Evolutionary conservation across 805 yeast species (phyloP).

Genomic region (Cyberlindnera americana): DNA sequence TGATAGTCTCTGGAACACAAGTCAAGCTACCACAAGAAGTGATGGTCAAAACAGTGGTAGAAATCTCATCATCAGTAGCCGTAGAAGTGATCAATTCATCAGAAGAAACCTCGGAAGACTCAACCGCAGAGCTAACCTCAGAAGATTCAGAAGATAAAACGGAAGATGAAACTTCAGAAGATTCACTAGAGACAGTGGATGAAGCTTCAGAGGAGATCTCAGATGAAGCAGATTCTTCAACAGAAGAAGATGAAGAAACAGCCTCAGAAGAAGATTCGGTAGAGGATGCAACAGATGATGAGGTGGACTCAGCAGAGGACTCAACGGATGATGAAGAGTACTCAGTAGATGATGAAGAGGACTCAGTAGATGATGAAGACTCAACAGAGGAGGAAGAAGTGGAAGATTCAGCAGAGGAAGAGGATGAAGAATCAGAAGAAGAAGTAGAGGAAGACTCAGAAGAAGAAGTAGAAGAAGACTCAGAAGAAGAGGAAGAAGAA

Average conservation of each 20-base stretch:
- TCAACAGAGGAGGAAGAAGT: conserved; percentile 18
- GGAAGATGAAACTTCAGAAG: conserved; percentile 8
- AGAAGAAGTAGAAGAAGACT: conserved; percentile 7
- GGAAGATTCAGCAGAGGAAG: conserved; percentile 5
- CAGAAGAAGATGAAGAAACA: not conserved
- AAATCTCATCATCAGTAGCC: conserved; percentile 15
- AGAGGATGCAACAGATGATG: conserved; percentile 3
- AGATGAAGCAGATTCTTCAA: not conserved
- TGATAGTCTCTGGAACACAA: conserved; percentile 15
- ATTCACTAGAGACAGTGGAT: conserved; percentile 1
- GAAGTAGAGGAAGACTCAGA: conserved; percentile 12
- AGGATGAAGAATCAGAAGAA: conserved; percentile 12
- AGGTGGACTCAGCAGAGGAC: conserved; percentile 4
- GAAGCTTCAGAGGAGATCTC: conserved; percentile 1
- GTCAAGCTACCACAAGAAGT: conserved; percentile 22
- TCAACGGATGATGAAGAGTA: not conserved
- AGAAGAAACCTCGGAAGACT: not conserved
- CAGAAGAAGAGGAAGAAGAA: conserved; percentile 6
- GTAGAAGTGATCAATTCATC: conserved; percentile 25
- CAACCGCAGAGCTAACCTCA: not conserved
- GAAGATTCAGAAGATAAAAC: conserved; percentile 4
- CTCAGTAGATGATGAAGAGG: conserved; percentile 12
- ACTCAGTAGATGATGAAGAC: no score
- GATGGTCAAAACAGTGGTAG: conserved; percentile 22
- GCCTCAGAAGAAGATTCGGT: conserved; percentile 4